Base-by-base conservation (phyloP, 2,329 filamentous ascomycete genomes). In the Niveomyces coronatus region DNA sequence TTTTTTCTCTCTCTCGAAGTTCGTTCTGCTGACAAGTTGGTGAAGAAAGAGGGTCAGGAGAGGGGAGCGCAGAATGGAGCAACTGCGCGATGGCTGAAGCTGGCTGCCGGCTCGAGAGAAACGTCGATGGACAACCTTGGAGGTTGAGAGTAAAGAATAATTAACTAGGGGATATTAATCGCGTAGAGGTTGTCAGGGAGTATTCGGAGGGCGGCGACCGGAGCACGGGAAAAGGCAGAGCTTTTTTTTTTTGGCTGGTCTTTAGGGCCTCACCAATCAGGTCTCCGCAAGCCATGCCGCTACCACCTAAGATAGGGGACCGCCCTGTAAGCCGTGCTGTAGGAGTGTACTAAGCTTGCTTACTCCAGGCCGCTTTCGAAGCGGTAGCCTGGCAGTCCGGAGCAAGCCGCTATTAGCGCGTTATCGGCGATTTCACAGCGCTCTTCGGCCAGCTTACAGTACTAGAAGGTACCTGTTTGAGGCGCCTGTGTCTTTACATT, bases 201-300 rank as follows among this genome's bases (percentile, higher is more conserved):
- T 41, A 37, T 41, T 27, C 39, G 39, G 39, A 41, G 39, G 34
- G 26, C 34, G 34, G 39, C 34, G 39, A 41, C 37, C 39, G 33
- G 34, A 41, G 39, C 39, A 37, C 20, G 22, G 22, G 27, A 14
- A 31, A 32, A 32, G 27, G 30, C 28, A 15, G 9, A 38, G 36
- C 36, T 38, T 32, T 38, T 38, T 38, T 38, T 38, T 32, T 38
- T n/a, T 22, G n/a, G n/a, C n/a, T n/a, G n/a, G n/a, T 16, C 20
- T 31, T 15, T 8, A n/a, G 35, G 27, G 14, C 16, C 18, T 19
- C 26, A 20, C 33, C 22, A 27, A 19, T 35, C 31, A 29, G n/a
- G 18, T 15, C 17, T 31, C 30, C 15, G 37, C 29, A 33, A 30
- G 38, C 23, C 23, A 17, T 11, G 32, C 32, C 32, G 32, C 28